A percentile compares a stretch with the other conserved stretches of the same genome.
phyloP scores from a whole-genome alignment of 176 grass and related monocot species.

The Sorghum bicolor region DNA sequence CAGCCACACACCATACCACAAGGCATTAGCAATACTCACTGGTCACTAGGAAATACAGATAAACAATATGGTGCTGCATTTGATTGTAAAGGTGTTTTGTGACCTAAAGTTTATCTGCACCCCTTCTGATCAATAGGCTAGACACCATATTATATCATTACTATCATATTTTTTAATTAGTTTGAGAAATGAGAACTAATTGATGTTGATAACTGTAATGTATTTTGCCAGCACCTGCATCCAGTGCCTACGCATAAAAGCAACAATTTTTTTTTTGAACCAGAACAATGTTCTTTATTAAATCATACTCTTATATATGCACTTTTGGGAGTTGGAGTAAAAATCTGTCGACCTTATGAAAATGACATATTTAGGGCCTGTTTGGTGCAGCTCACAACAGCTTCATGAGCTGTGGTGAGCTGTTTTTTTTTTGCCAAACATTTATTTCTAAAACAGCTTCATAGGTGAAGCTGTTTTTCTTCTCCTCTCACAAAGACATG shows the following conservation, averaged over 20 bases:
- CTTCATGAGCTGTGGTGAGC: no score
- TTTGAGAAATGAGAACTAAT: slow-evolving; percentile 9
- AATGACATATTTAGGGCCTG: no score
- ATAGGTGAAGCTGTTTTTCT: no score
- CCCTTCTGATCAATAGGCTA: not conserved
- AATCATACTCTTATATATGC: not conserved
- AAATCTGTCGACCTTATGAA: not conserved
- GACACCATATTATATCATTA: not conserved
- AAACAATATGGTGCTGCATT: not conserved
- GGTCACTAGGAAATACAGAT: slow-evolving; percentile 1
- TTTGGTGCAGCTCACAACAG: no score
- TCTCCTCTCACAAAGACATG: no score
- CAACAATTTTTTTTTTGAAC: not conserved
- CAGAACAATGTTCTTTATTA: not conserved
- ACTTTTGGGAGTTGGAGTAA: not conserved
- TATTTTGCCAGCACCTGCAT: not conserved
- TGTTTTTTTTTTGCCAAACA: no score
- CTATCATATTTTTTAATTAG: not conserved
- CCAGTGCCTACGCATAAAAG: not conserved
- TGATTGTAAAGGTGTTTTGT: not conserved
- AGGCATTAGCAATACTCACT: not conserved
- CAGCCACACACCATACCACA: not conserved
- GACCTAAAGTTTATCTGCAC: not conserved
- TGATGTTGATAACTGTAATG: not conserved
- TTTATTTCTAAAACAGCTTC: no score